Evolutionary conservation across 192 early-diverging fungal species (phyloP), one percentile per base, ranked within the genome.

Genomic region (Gamsiella multidivaricata): DNA sequence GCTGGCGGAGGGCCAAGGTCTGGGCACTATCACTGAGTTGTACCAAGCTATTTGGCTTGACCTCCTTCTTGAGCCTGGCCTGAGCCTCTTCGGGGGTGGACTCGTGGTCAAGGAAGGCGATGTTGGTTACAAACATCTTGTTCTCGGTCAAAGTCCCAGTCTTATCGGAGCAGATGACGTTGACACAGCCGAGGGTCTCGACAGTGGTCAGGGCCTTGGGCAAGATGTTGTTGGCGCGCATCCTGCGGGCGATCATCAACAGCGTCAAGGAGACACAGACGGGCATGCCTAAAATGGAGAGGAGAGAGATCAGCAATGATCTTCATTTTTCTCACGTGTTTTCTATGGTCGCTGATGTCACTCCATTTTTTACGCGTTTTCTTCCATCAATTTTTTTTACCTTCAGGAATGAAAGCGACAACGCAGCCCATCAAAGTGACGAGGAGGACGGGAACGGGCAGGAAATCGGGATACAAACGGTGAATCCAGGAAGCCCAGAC

Each of bases 121-220:
- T 67, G 52, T 76, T 62, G 37, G 72, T 73, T 18, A 91, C 89
- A 29, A 68, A 69, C 93, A 97, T 95, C 49, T 87, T 82, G 83
- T 90, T 88, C 60, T 88, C 84, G 14, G 96, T 97, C 39, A 97
- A 79, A 8, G 94, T 97, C 0, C 94, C 96, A n/a, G 96, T 96
- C 83, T 97, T 97, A 79, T 97, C 94, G 41, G 91, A 94, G 52
- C 70, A 81, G 61, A 81, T 74, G 23, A 74, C 62, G 60, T 80
- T 88, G 51, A 95, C 88, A 49, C 89, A 89, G 26, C 94, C 96
- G 20, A 97, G 86, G 5, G 94, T 95, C 83, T 97, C 94, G 60
- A 97, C 89, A 0, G 92, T 91, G 33, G 90, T 87, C n/a, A 97
- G 83, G 28, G 91, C 89, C 74, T 95, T 95, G 43, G 91, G 87